Conservation (phyloP, 1,139 yeast species). For the Pichiaceae sp. region DNA sequence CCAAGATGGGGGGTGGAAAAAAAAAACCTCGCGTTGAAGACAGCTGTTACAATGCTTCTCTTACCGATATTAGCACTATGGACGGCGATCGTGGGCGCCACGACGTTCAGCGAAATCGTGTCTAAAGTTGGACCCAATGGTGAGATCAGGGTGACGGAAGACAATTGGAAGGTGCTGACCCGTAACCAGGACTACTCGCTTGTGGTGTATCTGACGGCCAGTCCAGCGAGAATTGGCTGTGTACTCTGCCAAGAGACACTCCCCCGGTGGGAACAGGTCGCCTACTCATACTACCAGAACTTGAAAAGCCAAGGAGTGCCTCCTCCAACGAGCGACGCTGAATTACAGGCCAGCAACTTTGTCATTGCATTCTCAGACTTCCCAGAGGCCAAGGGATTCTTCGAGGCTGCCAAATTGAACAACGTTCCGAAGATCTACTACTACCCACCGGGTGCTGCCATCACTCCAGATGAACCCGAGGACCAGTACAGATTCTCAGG, state of each 20-base stretch:
- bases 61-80: background rate
- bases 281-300: conserved; percentile 48
- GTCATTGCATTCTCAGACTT: conserved; percentile 75
- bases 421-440: conserved; percentile 68
- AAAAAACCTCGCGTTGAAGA: no score
- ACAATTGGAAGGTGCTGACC: conserved; percentile 49
- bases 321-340: conserved; percentile 18
- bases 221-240: conserved; percentile 68
- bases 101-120: conserved; percentile 15
- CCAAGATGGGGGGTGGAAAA: no score
- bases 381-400: conserved; percentile 42
- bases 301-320: conserved; percentile 25
- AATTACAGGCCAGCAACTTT: conserved; percentile 22
- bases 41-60: no score
- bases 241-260: conserved; percentile 61
- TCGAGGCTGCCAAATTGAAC: conserved; percentile 48
- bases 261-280: conserved; percentile 57
- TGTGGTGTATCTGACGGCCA: conserved; percentile 65
- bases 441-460: conserved; percentile 30
- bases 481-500: conserved; percentile 24
- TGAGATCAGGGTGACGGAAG: conserved; percentile 41
- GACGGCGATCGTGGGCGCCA: background rate
- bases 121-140: conserved; percentile 8
- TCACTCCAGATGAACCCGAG: conserved; percentile 10
- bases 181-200: conserved; percentile 62